Percentiles rank a stretch among this genome's conserved stretches.
Conservation (phyloP, 345 rosid genomes). For the Mangifera indica region DNA sequence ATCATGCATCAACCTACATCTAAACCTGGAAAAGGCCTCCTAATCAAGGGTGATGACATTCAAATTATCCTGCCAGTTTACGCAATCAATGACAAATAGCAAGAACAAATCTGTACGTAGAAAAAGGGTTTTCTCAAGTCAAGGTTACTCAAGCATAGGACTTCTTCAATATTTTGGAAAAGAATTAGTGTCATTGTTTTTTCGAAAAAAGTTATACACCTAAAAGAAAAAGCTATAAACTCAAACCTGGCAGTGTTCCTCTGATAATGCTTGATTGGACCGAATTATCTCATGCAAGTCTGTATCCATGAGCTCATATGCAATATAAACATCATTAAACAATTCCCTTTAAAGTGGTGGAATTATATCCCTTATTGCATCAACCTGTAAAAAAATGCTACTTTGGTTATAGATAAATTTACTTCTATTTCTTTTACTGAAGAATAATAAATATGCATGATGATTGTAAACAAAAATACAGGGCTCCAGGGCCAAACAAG, state of each 20-base stretch:
- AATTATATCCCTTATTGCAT: constrained; percentile 85
- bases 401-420: not conserved
- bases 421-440: not conserved
- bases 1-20: too few relatives aligned
- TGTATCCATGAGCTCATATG: constrained; percentile 76
- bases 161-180: too few relatives aligned
- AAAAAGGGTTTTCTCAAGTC: too few relatives aligned
- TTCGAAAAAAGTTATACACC: not conserved
- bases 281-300: constrained; percentile 64
- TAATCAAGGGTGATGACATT: too few relatives aligned
- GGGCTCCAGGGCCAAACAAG: not conserved
- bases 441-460: not conserved
- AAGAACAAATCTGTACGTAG: too few relatives aligned
- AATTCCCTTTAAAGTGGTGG: constrained; percentile 66
- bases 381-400: constrained; percentile 52
- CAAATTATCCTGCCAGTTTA: too few relatives aligned
- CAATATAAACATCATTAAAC: constrained; percentile 85
- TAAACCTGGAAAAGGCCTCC: too few relatives aligned
- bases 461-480: not conserved
- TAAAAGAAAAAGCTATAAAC: not conserved
- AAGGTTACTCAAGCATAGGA: too few relatives aligned
- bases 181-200: not conserved
- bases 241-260: constrained; percentile 76
- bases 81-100: too few relatives aligned
- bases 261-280: constrained; percentile 55